Conservation (phyloP, 192 early-diverging fungal species). For the Mortierella alpina region DNA sequence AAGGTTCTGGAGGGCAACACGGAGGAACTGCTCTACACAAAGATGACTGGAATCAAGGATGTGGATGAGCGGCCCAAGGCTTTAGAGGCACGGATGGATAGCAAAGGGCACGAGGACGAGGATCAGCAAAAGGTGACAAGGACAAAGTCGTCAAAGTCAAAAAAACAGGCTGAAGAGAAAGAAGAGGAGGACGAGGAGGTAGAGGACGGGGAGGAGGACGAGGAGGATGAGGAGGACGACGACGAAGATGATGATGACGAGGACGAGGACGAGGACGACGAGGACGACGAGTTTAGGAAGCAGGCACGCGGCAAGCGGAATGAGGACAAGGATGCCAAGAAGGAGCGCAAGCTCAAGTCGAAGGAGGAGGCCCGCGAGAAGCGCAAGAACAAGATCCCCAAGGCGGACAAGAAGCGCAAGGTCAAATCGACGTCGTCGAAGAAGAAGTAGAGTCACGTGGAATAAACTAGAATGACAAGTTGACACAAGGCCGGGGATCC, state of each 20-base stretch:
- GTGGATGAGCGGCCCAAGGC: constrained; percentile 55
- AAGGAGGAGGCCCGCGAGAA: constrained; percentile 94
- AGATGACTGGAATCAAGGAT: constrained; percentile 71
- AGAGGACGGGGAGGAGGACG: constrained; percentile 41
- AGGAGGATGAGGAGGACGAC: constrained; percentile 54
- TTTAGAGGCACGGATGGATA: neutral
- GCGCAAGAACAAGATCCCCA: constrained; percentile 94
- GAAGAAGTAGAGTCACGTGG: constrained; percentile 8
- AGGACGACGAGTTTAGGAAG: constrained; percentile 50
- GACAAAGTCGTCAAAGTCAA: neutral
- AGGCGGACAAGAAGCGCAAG: constrained; percentile 95
- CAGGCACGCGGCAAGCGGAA: constrained; percentile 75
- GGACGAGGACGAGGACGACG: constrained; percentile 51
- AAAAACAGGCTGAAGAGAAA: neutral
- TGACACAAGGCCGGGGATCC: no score
- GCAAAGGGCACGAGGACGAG: neutral
- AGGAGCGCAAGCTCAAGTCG: constrained; percentile 84
- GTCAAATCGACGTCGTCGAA: constrained; percentile 50
- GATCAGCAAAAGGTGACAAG: neutral
- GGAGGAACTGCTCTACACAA: constrained; percentile 65
- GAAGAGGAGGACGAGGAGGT: constrained; percentile 48
- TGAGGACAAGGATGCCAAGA: constrained; percentile 92
- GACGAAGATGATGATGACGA: constrained; percentile 60
- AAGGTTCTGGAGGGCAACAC: constrained; percentile 78
- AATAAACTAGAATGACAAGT: no score